Evolutionary conservation across 495 filamentous ascomycete genomes (phyloP).

Genomic region (Aspergillus baeticus): DNA sequence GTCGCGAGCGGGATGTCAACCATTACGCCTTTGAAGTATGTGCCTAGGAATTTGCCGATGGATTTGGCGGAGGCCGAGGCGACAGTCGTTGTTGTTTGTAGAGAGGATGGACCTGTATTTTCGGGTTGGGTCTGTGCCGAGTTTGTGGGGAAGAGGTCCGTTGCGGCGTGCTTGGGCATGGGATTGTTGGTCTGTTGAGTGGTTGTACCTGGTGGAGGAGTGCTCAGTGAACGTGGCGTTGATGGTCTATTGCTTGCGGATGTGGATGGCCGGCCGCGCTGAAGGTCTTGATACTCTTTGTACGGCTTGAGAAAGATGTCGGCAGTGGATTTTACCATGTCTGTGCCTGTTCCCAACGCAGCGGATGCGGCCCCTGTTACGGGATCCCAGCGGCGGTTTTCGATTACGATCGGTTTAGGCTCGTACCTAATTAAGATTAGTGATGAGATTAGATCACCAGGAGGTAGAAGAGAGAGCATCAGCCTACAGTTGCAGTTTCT

Average conservation of each 20-base stretch:
- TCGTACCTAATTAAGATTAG: conserved; percentile 18
- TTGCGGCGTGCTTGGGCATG: neutral
- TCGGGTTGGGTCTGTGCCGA: neutral
- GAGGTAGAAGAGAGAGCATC: neutral
- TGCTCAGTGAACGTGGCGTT: neutral
- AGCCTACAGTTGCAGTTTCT: conserved; percentile 53
- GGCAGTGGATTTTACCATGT: conserved; percentile 27
- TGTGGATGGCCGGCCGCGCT: conserved; percentile 15
- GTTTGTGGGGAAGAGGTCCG: neutral
- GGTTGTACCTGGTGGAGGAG: neutral
- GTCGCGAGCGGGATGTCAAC: conserved; percentile 73
- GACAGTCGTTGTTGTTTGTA: conserved; percentile 18
- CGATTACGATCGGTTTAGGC: conserved; percentile 28
- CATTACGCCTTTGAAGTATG: conserved; percentile 34
- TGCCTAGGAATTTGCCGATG: conserved; percentile 31
- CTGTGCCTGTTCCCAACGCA: conserved; percentile 22
- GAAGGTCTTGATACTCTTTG: conserved; percentile 18
- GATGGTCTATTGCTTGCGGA: neutral
- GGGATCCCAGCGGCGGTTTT: conserved; percentile 42
- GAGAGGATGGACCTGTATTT: too few species aligned
- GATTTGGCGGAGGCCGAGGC: conserved; percentile 31
- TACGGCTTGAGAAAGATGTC: conserved; percentile 37
- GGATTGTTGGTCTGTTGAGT: neutral
- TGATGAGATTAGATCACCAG: neutral
- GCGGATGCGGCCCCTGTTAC: conserved; percentile 45